Evolutionary conservation across 1,284 basidiomycete genomes (phyloP), one percentile per base, ranked within the genome.

Genomic region (Tilletia setariae): DNA sequence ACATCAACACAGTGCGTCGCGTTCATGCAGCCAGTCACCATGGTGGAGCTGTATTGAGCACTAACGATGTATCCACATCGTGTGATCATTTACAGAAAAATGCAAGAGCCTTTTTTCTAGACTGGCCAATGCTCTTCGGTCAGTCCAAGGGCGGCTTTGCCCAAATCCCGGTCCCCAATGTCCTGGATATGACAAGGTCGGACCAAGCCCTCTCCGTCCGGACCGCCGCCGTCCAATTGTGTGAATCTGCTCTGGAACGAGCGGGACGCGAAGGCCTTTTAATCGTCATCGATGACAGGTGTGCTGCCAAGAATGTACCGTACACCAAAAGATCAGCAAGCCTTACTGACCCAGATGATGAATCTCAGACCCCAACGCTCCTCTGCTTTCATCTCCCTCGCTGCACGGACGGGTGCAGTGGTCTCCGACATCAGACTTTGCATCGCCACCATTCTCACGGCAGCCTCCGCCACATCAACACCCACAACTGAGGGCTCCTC

Each of bases 261-360:
- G 32, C 56, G 8, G 32, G 56, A 11, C 28, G 28, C 16, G 56
- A 32, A 35, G 56, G 56, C 15, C 15, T 61, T 28, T 32, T 61
- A 30, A 61, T 61, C 28, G 56, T 40, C 32, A 61, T 61, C n/a
- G 56, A 61, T 9, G 56, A 61, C 30, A 61, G 56, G 56, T 61
- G n/a, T 9, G 56, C 30, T 61, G 23, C 35, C 56, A 49, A 23
- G 21, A 6, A 7, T 16, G 6, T 49, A 49, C 21, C 19, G 46
- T n/a, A n/a, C n/a, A n/a, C n/a, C n/a, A n/a, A n/a, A n/a, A n/a
- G 35, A 40, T 40, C 6, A 40, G 35, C 35, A 11, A 40, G 35
- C 11, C 35, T 40, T 11, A 6, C 35, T 40, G 11, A 40, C 11
- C 11, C 35, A 40, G 35, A 44, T 44, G 6, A 23, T n/a, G 19